Conservation (phyloP, 768 basidiomycete genomes). For the Mycena albidolilacea region DNA sequence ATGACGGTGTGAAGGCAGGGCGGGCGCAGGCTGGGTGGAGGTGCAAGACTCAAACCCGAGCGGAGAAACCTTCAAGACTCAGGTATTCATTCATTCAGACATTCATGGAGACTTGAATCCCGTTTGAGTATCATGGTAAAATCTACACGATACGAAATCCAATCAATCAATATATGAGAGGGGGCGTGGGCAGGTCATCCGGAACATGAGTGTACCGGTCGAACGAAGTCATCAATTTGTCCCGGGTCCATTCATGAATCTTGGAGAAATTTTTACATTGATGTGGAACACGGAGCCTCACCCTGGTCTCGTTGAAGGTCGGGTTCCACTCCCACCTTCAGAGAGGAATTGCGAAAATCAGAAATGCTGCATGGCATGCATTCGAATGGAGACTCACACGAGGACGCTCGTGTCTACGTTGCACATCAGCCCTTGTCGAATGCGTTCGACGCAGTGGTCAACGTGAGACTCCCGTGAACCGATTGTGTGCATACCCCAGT, state of each 20-base stretch:
- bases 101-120: too few species aligned
- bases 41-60: too few species aligned
- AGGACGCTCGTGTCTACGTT: slow-evolving; percentile 19
- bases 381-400: slow-evolving; percentile 15
- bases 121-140: too few species aligned
- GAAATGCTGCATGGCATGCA: not conserved
- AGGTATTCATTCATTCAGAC: too few species aligned
- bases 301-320: slow-evolving; percentile 22
- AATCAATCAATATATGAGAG: slow-evolving; percentile 18
- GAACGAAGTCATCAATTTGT: slow-evolving; percentile 15
- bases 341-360: slow-evolving; percentile 13
- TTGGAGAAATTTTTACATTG: slow-evolving; percentile 20
- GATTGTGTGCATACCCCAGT: slow-evolving; percentile 20
- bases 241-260: slow-evolving; percentile 24
- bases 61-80: too few species aligned
- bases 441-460: slow-evolving; percentile 21
- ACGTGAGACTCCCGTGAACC: slow-evolving; percentile 14
- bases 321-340: slow-evolving; percentile 18
- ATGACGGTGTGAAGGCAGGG: too few species aligned
- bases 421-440: slow-evolving; percentile 18
- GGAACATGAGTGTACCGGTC: slow-evolving; percentile 11
- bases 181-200: slow-evolving; percentile 20
- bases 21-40: too few species aligned
- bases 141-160: slow-evolving; percentile 1
- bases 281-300: slow-evolving; percentile 25